Evolutionary conservation across 192 early-diverging fungal species (phyloP).

Genomic region (Linnemannia zychae): DNA sequence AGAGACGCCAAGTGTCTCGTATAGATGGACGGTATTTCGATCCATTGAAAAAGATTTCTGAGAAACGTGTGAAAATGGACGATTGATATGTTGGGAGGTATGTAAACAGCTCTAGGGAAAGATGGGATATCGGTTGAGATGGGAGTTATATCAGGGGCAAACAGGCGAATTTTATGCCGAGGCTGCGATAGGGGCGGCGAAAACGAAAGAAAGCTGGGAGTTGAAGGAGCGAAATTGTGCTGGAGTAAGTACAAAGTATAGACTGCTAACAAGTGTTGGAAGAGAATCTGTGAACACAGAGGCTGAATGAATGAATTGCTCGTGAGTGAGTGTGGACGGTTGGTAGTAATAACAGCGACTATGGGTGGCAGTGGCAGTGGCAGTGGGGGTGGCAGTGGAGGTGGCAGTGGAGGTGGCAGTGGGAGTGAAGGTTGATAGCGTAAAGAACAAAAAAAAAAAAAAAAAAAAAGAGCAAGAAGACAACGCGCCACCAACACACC

Average conservation of each 20-base stretch:
- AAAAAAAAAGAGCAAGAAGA: neutral
- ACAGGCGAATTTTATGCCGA: neutral
- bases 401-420: no score
- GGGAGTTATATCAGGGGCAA: neutral
- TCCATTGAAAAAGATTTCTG: constrained; percentile 51
- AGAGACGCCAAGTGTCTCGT: constrained; percentile 57
- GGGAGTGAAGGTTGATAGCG: neutral
- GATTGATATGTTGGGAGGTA: neutral
- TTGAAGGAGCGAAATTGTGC: neutral
- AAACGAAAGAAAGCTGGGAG: neutral
- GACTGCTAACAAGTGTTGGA: no score
- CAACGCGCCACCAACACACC: no score
- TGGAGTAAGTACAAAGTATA: no score
- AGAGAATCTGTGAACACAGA: no score
- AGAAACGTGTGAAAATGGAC: neutral
- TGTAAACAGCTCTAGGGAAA: neutral
- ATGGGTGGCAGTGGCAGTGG: neutral
- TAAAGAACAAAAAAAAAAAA: neutral
- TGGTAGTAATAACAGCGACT: no score
- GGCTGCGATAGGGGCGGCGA: neutral
- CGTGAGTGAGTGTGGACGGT: no score
- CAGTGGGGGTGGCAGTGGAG: neutral
- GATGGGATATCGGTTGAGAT: neutral
- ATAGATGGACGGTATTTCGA: constrained; percentile 60
- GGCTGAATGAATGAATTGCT: no score